Conservation (phyloP, 805 yeast genomes). For the Saccharomycopsis sp. region DNA sequence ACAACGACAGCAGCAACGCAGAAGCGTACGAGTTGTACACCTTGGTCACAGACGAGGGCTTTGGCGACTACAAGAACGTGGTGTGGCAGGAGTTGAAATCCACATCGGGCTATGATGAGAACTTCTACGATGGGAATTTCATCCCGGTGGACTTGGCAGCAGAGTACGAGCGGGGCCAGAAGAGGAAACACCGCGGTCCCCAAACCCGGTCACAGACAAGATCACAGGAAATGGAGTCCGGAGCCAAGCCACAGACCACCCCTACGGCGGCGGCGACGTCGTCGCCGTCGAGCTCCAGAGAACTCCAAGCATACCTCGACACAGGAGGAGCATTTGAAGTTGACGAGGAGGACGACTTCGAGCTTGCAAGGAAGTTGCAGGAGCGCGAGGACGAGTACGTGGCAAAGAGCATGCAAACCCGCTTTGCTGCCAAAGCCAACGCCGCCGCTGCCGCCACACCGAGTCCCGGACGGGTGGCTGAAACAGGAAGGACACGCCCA, state of each 20-base stretch:
- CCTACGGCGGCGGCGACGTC: conserved; percentile 1
- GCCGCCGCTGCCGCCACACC: too few species aligned
- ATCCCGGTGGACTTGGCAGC: conserved; percentile 32
- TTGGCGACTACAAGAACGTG: conserved; percentile 35
- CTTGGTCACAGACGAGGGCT: conserved; percentile 70
- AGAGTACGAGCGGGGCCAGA: conserved; percentile 21
- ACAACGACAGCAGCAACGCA: conserved; percentile 29
- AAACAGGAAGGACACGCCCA: too few species aligned
- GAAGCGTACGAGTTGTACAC: conserved; percentile 43
- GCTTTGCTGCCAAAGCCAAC: too few species aligned
- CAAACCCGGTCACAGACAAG: too few species aligned
- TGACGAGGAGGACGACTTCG: conserved; percentile 32
- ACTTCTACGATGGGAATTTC: conserved; percentile 63
- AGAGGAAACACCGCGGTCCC: too few species aligned
- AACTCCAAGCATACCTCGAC: conserved; percentile 15
- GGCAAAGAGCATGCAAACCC: conserved; percentile 39
- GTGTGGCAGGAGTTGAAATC: conserved; percentile 79
- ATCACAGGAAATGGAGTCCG: conserved; percentile 8
- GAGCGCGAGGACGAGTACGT: conserved; percentile 47
- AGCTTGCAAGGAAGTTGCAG: conserved; percentile 38
- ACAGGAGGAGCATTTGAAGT: neutral
- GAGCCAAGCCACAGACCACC: conserved; percentile 13
- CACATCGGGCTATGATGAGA: conserved; percentile 53
- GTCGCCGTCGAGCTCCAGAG: conserved; percentile 20
- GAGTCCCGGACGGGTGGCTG: too few species aligned